Conservation (phyloP, 257 asterid species). For the Lavandula angustifolia region DNA sequence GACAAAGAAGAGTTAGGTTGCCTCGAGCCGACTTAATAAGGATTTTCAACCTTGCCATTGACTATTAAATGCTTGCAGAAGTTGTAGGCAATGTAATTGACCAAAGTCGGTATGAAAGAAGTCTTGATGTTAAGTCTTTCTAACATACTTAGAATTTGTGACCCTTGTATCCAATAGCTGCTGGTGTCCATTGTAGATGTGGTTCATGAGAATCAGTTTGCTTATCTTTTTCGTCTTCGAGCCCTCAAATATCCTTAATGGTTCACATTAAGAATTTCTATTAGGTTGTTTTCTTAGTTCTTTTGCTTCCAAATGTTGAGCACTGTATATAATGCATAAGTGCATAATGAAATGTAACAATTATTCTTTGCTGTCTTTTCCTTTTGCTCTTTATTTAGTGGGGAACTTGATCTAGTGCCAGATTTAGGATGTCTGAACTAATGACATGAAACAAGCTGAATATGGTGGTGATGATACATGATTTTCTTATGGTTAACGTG, state of each 20-base stretch:
- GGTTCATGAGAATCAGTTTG: neutral
- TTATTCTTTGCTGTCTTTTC: neutral
- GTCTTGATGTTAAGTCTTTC: neutral
- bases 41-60: no score
- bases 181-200: neutral
- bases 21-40: no score
- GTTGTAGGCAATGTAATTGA: conserved; percentile 13
- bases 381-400: neutral
- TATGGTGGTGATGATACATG: conserved; percentile 17
- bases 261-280: conserved; percentile 8
- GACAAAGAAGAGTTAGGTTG: no score
- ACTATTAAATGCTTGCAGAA: neutral
- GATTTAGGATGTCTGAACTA: conserved; percentile 13
- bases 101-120: conserved; percentile 15
- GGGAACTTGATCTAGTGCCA: conserved; percentile 8
- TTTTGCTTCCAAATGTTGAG: conserved; percentile 14
- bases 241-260: neutral
- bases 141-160: conserved; percentile 6
- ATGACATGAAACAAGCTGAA: conserved; percentile 23
- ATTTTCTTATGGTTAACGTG: conserved; percentile 17
- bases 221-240: conserved; percentile 22
- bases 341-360: neutral
- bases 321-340: neutral
- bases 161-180: conserved; percentile 18
- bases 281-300: conserved; percentile 1